These are phyloP conservation scores for Eucalyptus erythrocorys DNA, from an alignment of 345 rosid species.

Conservation along the genomic window DNA sequence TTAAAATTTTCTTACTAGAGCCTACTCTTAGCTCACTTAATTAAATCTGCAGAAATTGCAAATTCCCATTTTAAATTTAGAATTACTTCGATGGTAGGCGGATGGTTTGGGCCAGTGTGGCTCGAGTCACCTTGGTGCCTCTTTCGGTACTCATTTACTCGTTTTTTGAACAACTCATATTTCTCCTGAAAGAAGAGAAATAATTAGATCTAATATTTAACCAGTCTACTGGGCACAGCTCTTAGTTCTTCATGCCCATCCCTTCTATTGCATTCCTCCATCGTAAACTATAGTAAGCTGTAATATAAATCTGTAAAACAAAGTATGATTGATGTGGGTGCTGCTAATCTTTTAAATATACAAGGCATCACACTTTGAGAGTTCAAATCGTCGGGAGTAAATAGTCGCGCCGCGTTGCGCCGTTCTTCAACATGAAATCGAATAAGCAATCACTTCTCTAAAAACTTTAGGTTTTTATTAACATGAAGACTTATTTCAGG, in stretches of 20 bases:
- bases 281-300: neutral
- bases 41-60: neutral
- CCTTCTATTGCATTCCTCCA: neutral
- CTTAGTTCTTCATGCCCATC: neutral
- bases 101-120: neutral
- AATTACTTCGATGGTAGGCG: constrained; percentile 10
- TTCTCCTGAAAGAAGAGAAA: neutral
- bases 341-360: too few species aligned
- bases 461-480: neutral
- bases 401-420: neutral
- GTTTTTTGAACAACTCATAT: constrained; percentile 10
- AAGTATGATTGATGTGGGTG: neutral
- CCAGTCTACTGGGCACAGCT: neutral
- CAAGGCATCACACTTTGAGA: neutral
- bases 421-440: neutral
- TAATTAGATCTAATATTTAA: neutral
- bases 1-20: neutral
- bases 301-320: neutral
- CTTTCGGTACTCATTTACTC: neutral
- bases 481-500: neutral
- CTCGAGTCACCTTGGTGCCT: neutral
- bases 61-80: neutral
- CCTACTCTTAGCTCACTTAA: neutral
- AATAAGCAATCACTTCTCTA: neutral
- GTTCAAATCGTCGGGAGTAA: neutral